Evolutionary conservation across 2,329 filamentous ascomycete species (phyloP).

Genomic region (Apiospora rasikravindrae): DNA sequence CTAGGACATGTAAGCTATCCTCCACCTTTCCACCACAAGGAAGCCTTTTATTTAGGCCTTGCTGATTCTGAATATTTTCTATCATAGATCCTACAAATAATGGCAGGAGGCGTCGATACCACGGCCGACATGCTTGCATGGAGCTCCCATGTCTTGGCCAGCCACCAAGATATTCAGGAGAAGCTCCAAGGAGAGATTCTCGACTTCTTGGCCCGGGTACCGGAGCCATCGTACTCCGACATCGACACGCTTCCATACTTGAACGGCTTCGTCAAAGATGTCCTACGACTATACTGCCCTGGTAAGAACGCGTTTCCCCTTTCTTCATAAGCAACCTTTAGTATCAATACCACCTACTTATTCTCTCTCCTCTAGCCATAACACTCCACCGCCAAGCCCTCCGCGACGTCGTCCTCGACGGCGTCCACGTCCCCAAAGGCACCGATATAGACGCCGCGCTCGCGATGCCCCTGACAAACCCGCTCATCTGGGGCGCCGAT

Average conservation of each 20-base stretch:
- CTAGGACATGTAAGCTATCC: constrained; percentile 22
- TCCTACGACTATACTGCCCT: constrained; percentile 40
- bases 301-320: constrained; percentile 32
- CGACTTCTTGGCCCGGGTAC: constrained; percentile 24
- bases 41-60: constrained; percentile 28
- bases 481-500: constrained; percentile 31
- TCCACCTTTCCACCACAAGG: constrained; percentile 30
- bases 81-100: background rate
- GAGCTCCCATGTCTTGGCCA: constrained; percentile 40
- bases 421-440: constrained; percentile 32
- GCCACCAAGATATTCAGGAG: constrained; percentile 38
- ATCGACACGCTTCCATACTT: constrained; percentile 40
- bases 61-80: constrained; percentile 16
- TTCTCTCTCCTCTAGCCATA: background rate
- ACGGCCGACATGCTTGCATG: constrained; percentile 40
- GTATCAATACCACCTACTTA: background rate
- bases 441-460: constrained; percentile 32
- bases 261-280: constrained; percentile 42
- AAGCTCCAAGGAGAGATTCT: constrained; percentile 40
- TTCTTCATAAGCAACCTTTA: background rate
- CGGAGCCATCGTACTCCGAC: constrained; percentile 33
- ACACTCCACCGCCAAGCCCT: constrained; percentile 30
- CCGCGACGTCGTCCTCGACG: constrained; percentile 31
- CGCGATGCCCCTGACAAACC: constrained; percentile 27
- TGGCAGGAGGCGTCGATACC: constrained; percentile 40